These are phyloP conservation scores for Fistulinella prunicolor DNA, from an alignment of 768 basidiomycete species.

Conservation along the genomic window DNA sequence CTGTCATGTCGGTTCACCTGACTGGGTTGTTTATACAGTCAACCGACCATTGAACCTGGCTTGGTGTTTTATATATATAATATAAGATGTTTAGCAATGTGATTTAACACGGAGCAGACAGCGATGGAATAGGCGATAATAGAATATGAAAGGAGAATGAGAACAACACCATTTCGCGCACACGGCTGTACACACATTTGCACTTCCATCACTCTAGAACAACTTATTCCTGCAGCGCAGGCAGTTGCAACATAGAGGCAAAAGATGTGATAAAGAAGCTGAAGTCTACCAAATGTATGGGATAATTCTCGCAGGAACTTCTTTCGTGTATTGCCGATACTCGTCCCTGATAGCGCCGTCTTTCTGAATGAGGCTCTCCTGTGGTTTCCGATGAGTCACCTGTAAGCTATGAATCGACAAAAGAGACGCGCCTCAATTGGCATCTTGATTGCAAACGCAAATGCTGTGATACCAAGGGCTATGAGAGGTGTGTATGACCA, in stretches of 20 bases:
- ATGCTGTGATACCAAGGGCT: conserved; percentile 13
- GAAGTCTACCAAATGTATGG: conserved; percentile 25
- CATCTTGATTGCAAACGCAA: conserved; percentile 28
- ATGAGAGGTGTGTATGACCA: conserved; percentile 32
- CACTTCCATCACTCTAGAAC: too few relatives aligned
- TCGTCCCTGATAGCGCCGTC: conserved; percentile 20
- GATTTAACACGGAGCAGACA: too few relatives aligned
- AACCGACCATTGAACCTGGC: too few relatives aligned
- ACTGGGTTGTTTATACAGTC: too few relatives aligned
- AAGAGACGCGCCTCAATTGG: conserved; percentile 28
- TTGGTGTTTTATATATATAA: too few relatives aligned
- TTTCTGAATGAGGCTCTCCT: conserved; percentile 30
- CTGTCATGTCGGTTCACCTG: too few relatives aligned
- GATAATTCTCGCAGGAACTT: conserved; percentile 27
- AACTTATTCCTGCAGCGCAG: too few relatives aligned
- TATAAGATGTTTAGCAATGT: too few relatives aligned
- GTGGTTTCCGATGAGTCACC: not conserved
- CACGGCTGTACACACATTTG: too few relatives aligned
- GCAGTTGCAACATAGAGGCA: not conserved
- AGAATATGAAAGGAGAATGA: too few relatives aligned
- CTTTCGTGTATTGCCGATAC: conserved; percentile 27
- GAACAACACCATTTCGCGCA: too few relatives aligned
- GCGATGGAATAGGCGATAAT: too few relatives aligned
- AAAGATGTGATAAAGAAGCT: not conserved
- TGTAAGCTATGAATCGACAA: not conserved